A percentile compares a stretch with the other conserved stretches of the same genome.
These are phyloP conservation scores for Eucalyptus globulus DNA, from an alignment of 345 rosid species.

Conservation along the genomic window DNA sequence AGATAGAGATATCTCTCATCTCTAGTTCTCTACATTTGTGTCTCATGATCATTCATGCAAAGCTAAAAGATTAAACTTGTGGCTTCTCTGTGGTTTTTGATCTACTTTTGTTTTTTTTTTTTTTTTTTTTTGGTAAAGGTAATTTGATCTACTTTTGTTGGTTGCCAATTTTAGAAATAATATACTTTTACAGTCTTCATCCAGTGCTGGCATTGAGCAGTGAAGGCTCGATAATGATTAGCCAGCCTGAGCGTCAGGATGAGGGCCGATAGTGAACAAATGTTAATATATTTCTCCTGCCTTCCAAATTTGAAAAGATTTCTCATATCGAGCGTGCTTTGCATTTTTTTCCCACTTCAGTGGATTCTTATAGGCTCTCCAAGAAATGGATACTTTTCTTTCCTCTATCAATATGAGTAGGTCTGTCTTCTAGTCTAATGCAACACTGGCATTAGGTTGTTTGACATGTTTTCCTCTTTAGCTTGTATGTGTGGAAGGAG, in stretches of 20 bases:
- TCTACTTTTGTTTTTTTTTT: too few relatives aligned
- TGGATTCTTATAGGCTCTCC: not conserved
- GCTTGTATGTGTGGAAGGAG: not conserved
- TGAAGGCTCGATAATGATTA: not conserved
- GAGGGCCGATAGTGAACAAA: not conserved
- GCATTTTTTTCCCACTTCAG: not conserved
- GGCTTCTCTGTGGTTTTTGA: not conserved
- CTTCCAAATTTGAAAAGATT: not conserved
- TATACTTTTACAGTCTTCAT: not conserved
- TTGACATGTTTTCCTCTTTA: not conserved
- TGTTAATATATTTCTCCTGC: not conserved
- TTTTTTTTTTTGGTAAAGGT: too few relatives aligned
- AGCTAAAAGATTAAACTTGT: not conserved
- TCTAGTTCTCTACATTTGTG: not conserved
- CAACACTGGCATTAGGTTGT: not conserved
- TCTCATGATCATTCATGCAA: not conserved
- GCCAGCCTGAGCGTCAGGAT: not conserved
- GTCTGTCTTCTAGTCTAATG: not conserved
- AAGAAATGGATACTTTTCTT: not conserved
- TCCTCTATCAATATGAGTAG: not conserved
- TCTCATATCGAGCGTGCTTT: not conserved
- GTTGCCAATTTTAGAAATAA: not conserved
- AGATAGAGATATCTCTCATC: not conserved
- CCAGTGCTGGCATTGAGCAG: not conserved
- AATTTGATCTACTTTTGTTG: not conserved